These are phyloP conservation scores for Rhodotorula sp. DNA, from an alignment of 1,284 basidiomycete species.

Conservation along the genomic window DNA sequence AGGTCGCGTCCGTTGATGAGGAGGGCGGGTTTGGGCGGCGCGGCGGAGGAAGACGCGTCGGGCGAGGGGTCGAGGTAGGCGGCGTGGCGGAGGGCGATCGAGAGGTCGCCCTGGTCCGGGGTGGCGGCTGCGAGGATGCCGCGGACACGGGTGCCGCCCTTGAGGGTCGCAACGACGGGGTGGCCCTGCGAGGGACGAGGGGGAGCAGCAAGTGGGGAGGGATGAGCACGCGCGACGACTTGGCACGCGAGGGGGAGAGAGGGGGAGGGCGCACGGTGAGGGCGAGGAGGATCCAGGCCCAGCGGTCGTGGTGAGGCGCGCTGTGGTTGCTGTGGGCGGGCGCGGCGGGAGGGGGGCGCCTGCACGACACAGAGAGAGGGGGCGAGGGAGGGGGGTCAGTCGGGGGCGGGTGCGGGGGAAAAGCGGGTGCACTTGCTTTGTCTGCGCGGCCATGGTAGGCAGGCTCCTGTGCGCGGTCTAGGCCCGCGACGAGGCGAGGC, in stretches of 20 bases:
- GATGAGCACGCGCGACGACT: background rate
- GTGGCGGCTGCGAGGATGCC: constrained; percentile 66
- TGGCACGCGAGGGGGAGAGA: too few species aligned
- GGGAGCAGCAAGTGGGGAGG: background rate
- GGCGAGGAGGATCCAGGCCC: constrained; percentile 34
- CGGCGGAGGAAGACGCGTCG: constrained; percentile 55
- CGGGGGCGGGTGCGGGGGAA: too few species aligned
- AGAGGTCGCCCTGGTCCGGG: constrained; percentile 62
- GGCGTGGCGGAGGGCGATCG: constrained; percentile 65
- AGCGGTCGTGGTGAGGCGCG: constrained; percentile 18
- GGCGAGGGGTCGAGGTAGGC: constrained; percentile 50
- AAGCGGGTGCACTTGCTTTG: too few species aligned
- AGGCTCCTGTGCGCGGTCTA: too few species aligned
- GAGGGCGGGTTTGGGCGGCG: constrained; percentile 55
- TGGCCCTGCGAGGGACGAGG: constrained; percentile 32
- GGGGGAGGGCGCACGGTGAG: constrained; percentile 33
- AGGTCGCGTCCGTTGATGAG: constrained; percentile 42
- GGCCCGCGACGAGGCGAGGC: too few species aligned
- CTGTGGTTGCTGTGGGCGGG: background rate
- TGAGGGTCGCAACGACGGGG: constrained; percentile 62
- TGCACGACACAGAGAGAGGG: background rate
- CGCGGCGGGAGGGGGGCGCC: too few species aligned
- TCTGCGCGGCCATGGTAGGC: too few species aligned
- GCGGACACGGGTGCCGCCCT: constrained; percentile 67
- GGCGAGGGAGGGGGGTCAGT: background rate